Evolutionary conservation across 495 filamentous ascomycete species (phyloP).

Genomic region (Talaromyces wortmannii): DNA sequence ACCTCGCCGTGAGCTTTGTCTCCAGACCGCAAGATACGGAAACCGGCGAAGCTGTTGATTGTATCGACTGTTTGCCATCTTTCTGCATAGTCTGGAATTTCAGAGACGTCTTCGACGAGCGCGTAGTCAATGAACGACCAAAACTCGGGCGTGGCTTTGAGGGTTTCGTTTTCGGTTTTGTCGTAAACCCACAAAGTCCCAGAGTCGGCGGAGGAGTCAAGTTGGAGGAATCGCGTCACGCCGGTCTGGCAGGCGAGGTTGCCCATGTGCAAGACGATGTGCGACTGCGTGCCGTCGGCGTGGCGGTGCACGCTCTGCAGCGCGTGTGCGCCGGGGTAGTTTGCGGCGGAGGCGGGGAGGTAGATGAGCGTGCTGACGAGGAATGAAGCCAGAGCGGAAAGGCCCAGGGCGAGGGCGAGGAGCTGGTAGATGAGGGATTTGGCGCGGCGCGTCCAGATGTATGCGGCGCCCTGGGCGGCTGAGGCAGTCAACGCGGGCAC

Average conservation of each 20-base stretch:
- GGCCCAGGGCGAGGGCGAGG: conserved; percentile 46
- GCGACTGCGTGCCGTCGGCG: conserved; percentile 16
- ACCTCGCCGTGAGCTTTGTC: conserved; percentile 21
- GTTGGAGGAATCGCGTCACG: conserved; percentile 76
- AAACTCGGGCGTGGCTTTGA: conserved; percentile 56
- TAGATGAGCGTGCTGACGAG: conserved; percentile 56
- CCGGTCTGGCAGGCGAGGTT: conserved; percentile 92
- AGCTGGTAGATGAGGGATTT: conserved; percentile 53
- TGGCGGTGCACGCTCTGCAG: conserved; percentile 44
- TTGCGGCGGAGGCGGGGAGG: conserved; percentile 61
- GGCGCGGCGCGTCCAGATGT: conserved; percentile 60
- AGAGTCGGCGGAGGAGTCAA: neutral
- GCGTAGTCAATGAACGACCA: conserved; percentile 81
- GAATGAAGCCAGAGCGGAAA: conserved; percentile 54
- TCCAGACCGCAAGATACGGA: conserved; percentile 57
- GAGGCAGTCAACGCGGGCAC: conserved; percentile 74
- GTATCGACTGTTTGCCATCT: conserved; percentile 66
- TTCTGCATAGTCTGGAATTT: conserved; percentile 31
- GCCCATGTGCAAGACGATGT: conserved; percentile 63
- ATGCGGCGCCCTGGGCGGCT: conserved; percentile 65
- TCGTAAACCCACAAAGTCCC: conserved; percentile 43
- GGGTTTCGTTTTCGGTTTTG: conserved; percentile 41
- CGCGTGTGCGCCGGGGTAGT: conserved; percentile 83
- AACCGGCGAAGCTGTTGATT: conserved; percentile 63
- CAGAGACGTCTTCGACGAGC: conserved; percentile 55